Evolutionary conservation across 805 yeast genomes (phyloP).

Genomic region (Ogataea neopini): DNA sequence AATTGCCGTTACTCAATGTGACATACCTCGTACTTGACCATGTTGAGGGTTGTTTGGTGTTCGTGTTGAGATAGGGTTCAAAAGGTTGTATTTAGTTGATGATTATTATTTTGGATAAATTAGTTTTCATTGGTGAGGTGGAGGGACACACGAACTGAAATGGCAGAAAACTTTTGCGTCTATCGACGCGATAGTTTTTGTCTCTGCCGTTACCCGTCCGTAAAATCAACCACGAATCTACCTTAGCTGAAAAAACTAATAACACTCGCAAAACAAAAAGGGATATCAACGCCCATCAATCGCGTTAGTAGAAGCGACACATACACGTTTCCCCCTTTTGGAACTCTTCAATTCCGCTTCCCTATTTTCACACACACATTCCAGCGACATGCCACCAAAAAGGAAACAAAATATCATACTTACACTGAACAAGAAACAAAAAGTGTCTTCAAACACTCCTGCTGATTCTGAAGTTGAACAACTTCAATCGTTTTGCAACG

Average conservation of each 20-base stretch:
- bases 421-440: slow-evolving; percentile 23
- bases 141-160: no score
- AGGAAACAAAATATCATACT: slow-evolving; percentile 20
- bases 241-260: not conserved
- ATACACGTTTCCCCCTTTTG: no score
- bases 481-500: slow-evolving; percentile 32
- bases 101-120: not conserved
- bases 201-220: slow-evolving; percentile 8
- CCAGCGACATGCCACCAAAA: slow-evolving; percentile 22
- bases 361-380: no score
- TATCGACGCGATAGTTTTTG: not conserved
- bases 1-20: no score
- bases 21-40: slow-evolving; percentile 34
- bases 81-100: no score
- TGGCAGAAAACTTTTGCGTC: not conserved
- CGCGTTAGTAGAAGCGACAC: no score
- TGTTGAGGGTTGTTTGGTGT: slow-evolving; percentile 1
- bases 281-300: no score
- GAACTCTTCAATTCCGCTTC: no score
- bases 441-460: slow-evolving; percentile 4
- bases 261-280: not conserved
- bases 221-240: not conserved
- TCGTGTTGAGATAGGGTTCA: no score
- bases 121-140: not conserved
- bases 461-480: slow-evolving; percentile 19